Evolutionary conservation across 2,329 filamentous ascomycete genomes (phyloP).

Genomic region (Fusarium oligoseptatum): DNA sequence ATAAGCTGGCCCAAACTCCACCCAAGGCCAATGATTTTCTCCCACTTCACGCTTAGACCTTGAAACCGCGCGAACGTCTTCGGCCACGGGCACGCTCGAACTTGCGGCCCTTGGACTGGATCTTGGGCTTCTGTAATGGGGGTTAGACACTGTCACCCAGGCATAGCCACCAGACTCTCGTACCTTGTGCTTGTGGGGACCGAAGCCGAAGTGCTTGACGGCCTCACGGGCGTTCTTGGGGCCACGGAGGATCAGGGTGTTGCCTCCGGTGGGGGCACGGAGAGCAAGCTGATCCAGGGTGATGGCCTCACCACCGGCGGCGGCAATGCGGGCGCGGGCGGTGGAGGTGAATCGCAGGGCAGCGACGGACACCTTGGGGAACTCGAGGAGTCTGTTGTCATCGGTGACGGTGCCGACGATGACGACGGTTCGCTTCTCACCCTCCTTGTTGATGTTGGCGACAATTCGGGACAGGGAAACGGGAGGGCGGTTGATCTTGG

Average conservation of each 20-base stretch:
- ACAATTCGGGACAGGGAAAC: conserved; percentile 94
- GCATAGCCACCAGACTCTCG: conserved; percentile 42
- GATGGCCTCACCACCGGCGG: conserved; percentile 93
- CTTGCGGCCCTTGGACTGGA: conserved; percentile 99
- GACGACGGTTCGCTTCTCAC: conserved; percentile 88
- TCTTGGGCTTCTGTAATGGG: conserved; percentile 84
- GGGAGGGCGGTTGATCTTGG: conserved; percentile 96
- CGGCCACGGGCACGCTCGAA: conserved; percentile 99
- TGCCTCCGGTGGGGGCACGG: conserved; percentile 93
- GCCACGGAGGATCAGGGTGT: conserved; percentile 96
- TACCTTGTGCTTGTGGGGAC: conserved; percentile 98
- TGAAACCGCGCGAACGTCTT: conserved; percentile 99
- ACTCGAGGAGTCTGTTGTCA: conserved; percentile 91
- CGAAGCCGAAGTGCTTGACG: conserved; percentile 99
- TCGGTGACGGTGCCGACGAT: conserved; percentile 96
- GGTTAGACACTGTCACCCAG: conserved; percentile 48
- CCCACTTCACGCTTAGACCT: conserved; percentile 81
- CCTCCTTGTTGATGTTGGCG: conserved; percentile 74
- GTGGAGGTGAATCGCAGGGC: conserved; percentile 97
- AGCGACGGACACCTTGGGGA: conserved; percentile 94
- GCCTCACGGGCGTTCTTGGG: conserved; percentile 99
- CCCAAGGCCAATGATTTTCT: conserved; percentile 44
- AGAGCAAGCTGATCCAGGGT: conserved; percentile 98
- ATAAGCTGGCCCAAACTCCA: conserved; percentile 46
- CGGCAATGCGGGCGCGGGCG: conserved; percentile 91